Evolutionary conservation across 129 eudicot species (phyloP).

Genomic region (Flaveria robusta): DNA sequence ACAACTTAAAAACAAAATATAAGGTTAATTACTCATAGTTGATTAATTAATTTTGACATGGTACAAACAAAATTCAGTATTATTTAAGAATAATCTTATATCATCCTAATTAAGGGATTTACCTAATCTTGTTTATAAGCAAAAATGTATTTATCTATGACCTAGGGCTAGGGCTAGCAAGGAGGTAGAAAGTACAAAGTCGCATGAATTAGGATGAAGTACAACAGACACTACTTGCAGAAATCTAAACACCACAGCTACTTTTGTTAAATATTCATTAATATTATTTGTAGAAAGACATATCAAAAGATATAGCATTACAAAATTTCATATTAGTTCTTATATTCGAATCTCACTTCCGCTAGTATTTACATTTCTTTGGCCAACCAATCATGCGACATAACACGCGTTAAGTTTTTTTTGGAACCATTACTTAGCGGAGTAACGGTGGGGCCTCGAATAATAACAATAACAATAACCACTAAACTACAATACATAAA

Average conservation of each 20-base stretch:
- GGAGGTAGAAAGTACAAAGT: not conserved
- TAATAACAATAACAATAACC: too few species aligned
- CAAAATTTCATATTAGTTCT: not conserved
- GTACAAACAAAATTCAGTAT: too few species aligned
- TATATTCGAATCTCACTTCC: too few species aligned
- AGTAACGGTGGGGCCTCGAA: too few species aligned
- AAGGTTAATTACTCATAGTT: not conserved
- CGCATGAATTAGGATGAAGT: constrained; percentile 4
- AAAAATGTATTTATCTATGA: not conserved
- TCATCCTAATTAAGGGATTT: not conserved
- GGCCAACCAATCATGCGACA: too few species aligned
- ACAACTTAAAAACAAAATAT: not conserved
- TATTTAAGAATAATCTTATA: not conserved
- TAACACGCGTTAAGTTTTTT: too few species aligned
- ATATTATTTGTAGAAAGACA: not conserved
- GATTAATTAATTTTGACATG: not conserved
- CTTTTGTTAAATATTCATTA: not conserved
- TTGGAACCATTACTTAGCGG: too few species aligned
- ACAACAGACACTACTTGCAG: not conserved
- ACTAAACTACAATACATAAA: too few species aligned
- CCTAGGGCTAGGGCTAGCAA: not conserved
- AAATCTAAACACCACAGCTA: not conserved
- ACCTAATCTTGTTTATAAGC: not conserved
- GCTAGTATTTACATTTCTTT: too few species aligned
- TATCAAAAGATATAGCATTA: not conserved